These are phyloP conservation scores for Acanthamoeba healyi DNA, from an alignment of 208 protist species.

Conservation along the genomic window DNA sequence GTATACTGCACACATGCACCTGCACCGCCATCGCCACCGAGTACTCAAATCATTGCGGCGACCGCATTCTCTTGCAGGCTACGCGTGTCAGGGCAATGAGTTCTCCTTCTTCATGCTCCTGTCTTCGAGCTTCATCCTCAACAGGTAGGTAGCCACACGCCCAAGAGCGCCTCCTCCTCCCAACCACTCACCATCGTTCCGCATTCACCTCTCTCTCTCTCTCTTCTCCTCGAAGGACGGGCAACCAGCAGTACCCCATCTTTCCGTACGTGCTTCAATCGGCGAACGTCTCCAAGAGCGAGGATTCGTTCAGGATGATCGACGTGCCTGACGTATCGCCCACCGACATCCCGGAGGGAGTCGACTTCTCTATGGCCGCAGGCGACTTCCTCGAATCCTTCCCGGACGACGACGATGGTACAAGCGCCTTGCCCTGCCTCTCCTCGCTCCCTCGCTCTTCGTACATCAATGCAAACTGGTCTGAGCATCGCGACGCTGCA, in stretches of 20 bases:
- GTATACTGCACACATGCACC: too few relatives aligned
- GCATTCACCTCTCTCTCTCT: neutral
- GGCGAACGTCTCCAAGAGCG: slow-evolving; percentile 86
- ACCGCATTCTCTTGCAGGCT: slow-evolving; percentile 91
- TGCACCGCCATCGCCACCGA: too few relatives aligned
- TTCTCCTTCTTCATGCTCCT: slow-evolving; percentile 98
- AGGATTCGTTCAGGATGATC: slow-evolving; percentile 94
- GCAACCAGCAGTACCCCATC: neutral
- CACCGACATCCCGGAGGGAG: neutral
- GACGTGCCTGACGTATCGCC: slow-evolving; percentile 92
- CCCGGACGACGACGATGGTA: slow-evolving; percentile 81
- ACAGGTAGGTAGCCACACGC: slow-evolving; percentile 88
- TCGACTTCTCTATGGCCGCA: slow-evolving; percentile 96
- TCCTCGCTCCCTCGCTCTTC: neutral
- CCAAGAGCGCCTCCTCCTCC: too few relatives aligned
- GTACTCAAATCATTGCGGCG: too few relatives aligned
- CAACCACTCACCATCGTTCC: neutral
- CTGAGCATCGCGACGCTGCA: neutral
- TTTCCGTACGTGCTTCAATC: slow-evolving; percentile 32
- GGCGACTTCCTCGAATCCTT: slow-evolving; percentile 98
- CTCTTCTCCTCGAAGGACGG: neutral
- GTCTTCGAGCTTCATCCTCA: slow-evolving; percentile 96
- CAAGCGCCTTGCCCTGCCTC: too few relatives aligned
- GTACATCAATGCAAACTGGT: neutral
- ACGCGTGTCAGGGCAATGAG: slow-evolving; percentile 96